Evolutionary conservation across 805 yeast species (phyloP), one percentile per base, ranked within the genome.

Genomic region (Starmerella stigmatis): DNA sequence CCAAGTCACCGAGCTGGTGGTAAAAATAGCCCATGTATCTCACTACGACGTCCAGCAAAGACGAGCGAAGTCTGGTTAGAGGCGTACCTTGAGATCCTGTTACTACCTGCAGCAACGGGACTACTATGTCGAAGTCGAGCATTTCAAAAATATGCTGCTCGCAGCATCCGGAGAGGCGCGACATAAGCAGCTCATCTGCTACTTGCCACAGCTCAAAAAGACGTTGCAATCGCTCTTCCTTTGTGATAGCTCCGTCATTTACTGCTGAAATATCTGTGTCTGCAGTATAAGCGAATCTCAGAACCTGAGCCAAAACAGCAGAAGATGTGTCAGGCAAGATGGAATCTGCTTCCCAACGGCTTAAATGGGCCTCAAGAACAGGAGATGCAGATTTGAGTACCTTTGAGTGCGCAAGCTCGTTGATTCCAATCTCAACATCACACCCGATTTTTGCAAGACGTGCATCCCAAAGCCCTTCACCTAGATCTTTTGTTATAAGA

Each of bases 181-280:
- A 15, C 44, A 55, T 43, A 29, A 54, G 32, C n/a, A 57, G 52
- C 47, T 46, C 50, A 31, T 53, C 52, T 7, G 55, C 53, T 6
- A 45, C 33, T 8, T 37, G 44, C 54, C 55, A 53, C n/a, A 57
- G 36, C 13, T 46, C 53, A 20, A 52, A 40, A 1, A 55, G 40
- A 13, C 29, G 16, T n/a, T 51, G 41, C 6, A 36, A 37, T 12
- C 26, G 39, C 25, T 23, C 41, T 6, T 3, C 12, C 10, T 19
- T 19, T 3, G 39, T 6, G 5, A n/a, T 15, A 8, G 21, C 10
- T 12, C 7, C 22, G 11, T 16, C 23, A 15, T n/a, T 11, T n/a
- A 23, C 25, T 3, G 22, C 20, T 6, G 38, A 20, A n/a, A 28
- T 29, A 4, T 9, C 17, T 2, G 49, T 28, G 11, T 43, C 43